These are phyloP conservation scores for Dorcoceras hygrometricum DNA, from an alignment of 257 asterid species.

Conservation along the genomic window DNA sequence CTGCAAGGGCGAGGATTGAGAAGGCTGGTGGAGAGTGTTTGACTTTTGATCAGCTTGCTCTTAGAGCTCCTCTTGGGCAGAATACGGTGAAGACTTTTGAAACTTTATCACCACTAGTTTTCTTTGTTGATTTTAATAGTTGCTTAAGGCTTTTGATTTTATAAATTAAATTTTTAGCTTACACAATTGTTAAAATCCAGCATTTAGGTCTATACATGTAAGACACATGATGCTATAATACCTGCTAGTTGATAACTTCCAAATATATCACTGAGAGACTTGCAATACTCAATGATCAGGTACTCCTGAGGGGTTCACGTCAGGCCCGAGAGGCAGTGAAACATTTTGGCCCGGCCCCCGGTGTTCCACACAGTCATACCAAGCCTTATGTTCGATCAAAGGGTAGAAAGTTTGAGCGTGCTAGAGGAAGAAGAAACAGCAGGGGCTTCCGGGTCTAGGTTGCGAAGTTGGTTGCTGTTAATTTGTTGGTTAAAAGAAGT, in stretches of 20 bases:
- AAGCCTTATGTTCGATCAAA: conserved; percentile 49
- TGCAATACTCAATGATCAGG: conserved; percentile 19
- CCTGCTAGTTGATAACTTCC: too few species aligned
- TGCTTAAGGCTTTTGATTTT: too few species aligned
- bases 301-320: conserved; percentile 43
- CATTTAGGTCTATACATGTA: neutral
- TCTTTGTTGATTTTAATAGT: neutral
- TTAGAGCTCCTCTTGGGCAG: conserved; percentile 70
- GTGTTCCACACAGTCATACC: conserved; percentile 57
- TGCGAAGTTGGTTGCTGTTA: conserved; percentile 8
- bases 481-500: neutral
- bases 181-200: neutral
- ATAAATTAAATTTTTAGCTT: too few species aligned
- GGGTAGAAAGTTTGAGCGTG: conserved; percentile 49
- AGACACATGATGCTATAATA: too few species aligned
- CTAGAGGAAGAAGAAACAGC: conserved; percentile 46
- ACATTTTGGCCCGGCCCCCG: conserved; percentile 53
- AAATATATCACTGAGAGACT: neutral
- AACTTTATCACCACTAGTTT: neutral
- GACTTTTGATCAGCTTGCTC: conserved; percentile 73
- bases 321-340: conserved; percentile 50
- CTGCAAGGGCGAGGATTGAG: conserved; percentile 75
- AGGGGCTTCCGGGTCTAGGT: conserved; percentile 41
- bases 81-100: conserved; percentile 46
- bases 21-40: conserved; percentile 75